A percentile compares a stretch with the other conserved stretches of the same genome.
phyloP scores from a whole-genome alignment of 768 basidiomycete species.

The Mrakia frigida region DNA sequence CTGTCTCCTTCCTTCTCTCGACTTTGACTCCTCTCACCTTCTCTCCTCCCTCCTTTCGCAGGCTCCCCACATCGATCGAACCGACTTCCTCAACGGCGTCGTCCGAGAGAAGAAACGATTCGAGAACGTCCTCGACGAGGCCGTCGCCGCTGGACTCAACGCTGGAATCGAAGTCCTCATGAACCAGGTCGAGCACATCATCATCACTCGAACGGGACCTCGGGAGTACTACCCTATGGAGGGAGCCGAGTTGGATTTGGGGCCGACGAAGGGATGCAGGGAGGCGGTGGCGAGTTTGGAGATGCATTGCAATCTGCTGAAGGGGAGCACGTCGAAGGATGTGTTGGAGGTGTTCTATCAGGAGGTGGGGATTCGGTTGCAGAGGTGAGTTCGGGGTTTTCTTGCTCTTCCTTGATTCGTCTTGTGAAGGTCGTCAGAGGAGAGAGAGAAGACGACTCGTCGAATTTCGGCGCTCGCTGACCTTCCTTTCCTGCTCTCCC shows the following conservation, averaged over 20 bases:
- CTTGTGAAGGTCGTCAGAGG: background rate
- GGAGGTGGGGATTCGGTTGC: slow-evolving; percentile 86
- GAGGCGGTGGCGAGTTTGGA: slow-evolving; percentile 85
- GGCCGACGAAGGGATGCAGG: slow-evolving; percentile 78
- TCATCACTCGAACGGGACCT: slow-evolving; percentile 70
- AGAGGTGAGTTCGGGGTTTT: slow-evolving; percentile 55
- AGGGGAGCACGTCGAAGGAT: slow-evolving; percentile 90
- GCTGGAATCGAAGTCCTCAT: slow-evolving; percentile 92
- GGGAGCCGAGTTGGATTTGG: slow-evolving; percentile 69
- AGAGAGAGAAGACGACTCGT: too few species aligned
- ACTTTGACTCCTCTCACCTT: background rate
- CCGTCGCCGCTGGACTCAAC: slow-evolving; percentile 87
- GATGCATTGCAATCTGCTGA: slow-evolving; percentile 82
- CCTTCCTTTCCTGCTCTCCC: background rate
- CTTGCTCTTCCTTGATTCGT: background rate
- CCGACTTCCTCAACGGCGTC: slow-evolving; percentile 86
- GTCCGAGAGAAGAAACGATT: slow-evolving; percentile 96
- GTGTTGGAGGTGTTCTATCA: slow-evolving; percentile 97
- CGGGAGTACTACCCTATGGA: slow-evolving; percentile 88
- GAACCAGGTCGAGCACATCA: slow-evolving; percentile 95
- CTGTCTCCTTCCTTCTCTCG: background rate
- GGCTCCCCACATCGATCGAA: slow-evolving; percentile 81
- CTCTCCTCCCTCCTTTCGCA: slow-evolving; percentile 38
- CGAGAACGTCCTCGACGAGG: slow-evolving; percentile 85
- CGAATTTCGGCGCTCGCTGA: background rate